Conservation (phyloP, 2,329 filamentous ascomycete genomes). For the Triangularia verruculosa region DNA sequence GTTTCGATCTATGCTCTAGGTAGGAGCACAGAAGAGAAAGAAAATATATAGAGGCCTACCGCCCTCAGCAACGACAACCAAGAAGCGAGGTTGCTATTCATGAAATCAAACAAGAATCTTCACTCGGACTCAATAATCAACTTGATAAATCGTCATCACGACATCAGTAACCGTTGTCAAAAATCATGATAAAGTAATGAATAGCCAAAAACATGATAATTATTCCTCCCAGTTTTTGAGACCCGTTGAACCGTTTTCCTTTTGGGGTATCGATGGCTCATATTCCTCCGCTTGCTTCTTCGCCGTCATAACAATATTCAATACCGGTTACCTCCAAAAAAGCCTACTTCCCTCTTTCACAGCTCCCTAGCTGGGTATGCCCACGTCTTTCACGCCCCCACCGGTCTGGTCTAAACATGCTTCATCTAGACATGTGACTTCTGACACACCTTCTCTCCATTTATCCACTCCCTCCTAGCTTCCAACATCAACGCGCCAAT, state of each 20-base stretch:
- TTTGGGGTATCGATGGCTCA: neutral
- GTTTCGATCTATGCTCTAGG: neutral
- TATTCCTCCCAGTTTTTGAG: neutral
- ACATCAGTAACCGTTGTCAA: too few species aligned
- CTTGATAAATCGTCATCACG: too few species aligned
- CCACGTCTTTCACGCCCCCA: neutral
- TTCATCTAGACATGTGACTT: neutral
- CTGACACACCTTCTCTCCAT: neutral
- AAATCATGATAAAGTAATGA: neutral
- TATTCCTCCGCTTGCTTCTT: neutral
- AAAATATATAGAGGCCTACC: too few species aligned
- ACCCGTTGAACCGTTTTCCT: neutral
- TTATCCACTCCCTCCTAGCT: too few species aligned
- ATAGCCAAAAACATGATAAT: neutral
- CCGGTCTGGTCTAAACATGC: slow-evolving; percentile 2
- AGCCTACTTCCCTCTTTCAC: too few species aligned
- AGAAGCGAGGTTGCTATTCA: neutral
- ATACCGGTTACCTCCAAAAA: too few species aligned
- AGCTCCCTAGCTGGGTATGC: neutral
- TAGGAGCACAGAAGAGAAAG: neutral
- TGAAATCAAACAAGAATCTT: neutral
- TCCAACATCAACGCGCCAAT: neutral
- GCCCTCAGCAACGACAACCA: neutral
- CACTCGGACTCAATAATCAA: neutral
- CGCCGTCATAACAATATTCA: too few species aligned